Base-by-base conservation (phyloP, 1,139 yeast species). In the Saccharomyces hybrid region DNA sequence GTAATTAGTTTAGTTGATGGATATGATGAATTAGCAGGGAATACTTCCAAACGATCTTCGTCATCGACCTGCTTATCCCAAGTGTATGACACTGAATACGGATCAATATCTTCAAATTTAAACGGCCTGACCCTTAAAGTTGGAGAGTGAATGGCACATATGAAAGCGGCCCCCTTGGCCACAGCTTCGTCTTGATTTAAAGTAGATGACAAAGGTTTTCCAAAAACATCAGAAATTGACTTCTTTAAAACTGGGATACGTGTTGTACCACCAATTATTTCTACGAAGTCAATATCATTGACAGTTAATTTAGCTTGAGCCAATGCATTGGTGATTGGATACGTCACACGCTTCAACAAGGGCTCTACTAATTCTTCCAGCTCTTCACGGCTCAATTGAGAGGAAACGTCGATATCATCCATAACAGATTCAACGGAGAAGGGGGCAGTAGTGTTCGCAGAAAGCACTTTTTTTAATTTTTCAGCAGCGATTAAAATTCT, bases 91-190 rank as follows among this genome's bases (percentile, higher is more conserved):
- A 95, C 97, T 49, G 96, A 83, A 82, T 83, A 82, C 66, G 84
- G 87, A 83, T 91, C 91, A 72, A 85, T 78, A 74, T 93, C 99
- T 78, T 93, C 97, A 71, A 91, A 93, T 77, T 91, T 93, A 85
- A 93, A 93, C 66, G 97, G 97, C 77, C 98, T 87, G 55, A 95
- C 99, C 78, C 99, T 88, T 69, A 93, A 84, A 63, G 97, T 91
- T 75, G 99, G 99, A 31, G 99, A 93, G 81, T 91, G 98, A 76
- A 91, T 88, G 65, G 99, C 99, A 76, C 99, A 93, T 69, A 95
- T 88, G 76, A 93, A 95, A 54, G 99, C 97, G 65, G 96, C 95
- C 79, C 99, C 99, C 75, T 95, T 88, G 59, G 99, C 98, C 73
- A 91, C 86, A 60, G 99, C 97, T 81, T 93, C 99, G 72, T 93